Percentiles rank a stretch among this genome's conserved stretches.
Conservation (phyloP, 2,329 filamentous ascomycete genomes). For the Hyphodiscus sp. region DNA sequence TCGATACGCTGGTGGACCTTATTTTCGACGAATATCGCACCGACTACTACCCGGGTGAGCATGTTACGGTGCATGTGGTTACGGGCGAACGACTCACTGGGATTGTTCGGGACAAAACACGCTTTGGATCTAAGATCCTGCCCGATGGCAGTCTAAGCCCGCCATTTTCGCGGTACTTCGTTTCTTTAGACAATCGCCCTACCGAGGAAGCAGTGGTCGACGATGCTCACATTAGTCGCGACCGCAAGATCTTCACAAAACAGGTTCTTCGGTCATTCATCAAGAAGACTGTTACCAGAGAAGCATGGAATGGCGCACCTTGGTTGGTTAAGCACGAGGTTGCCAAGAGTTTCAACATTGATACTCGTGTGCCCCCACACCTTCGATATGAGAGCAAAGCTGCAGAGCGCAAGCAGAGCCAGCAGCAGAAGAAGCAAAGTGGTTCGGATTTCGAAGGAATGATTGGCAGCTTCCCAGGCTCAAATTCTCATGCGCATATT, state of each 20-base stretch:
- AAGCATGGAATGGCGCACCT: constrained; percentile 91
- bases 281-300: constrained; percentile 86
- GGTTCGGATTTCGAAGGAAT: constrained; percentile 29
- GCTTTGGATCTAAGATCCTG: constrained; percentile 56
- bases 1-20: constrained; percentile 70
- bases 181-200: constrained; percentile 62
- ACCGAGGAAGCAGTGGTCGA: constrained; percentile 73
- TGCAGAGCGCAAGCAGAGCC: constrained; percentile 66
- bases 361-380: constrained; percentile 77
- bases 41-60: constrained; percentile 86
- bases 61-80: constrained; percentile 65
- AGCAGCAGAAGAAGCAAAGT: constrained; percentile 50
- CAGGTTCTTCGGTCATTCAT: constrained; percentile 89
- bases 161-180: constrained; percentile 73
- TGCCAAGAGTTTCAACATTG: constrained; percentile 77
- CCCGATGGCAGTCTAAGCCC: constrained; percentile 64
- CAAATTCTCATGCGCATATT: constrained; percentile 6
- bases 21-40: constrained; percentile 75
- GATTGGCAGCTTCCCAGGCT: constrained; percentile 28
- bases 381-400: constrained; percentile 75
- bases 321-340: constrained; percentile 90
- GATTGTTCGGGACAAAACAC: constrained; percentile 77
- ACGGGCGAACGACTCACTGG: constrained; percentile 66
- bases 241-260: constrained; percentile 91
- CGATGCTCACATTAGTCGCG: constrained; percentile 74